Percentiles rank a stretch among this genome's conserved stretches.
Conservation (phyloP, 75 land plant genomes). For the Sequoia sempervirens region DNA sequence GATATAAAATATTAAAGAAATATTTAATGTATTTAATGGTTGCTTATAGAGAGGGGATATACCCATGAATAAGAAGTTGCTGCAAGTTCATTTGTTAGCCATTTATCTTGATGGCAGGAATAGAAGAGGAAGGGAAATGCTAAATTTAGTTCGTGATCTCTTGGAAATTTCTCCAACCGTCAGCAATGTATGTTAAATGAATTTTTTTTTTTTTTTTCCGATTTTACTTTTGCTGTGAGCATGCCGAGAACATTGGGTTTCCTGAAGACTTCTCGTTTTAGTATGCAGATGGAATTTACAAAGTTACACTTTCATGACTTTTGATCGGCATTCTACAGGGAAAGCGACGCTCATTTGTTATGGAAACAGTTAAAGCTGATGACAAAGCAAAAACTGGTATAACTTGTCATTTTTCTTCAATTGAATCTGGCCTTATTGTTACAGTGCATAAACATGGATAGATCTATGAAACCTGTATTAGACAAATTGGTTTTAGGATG, state of each 20-base stretch:
- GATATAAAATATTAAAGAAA: conserved; percentile 25
- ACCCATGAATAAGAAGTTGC: neutral
- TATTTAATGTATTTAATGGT: neutral
- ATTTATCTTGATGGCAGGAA: conserved; percentile 50
- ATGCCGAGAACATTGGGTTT: no score
- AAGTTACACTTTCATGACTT: neutral
- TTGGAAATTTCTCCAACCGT: conserved; percentile 77
- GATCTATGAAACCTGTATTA: neutral
- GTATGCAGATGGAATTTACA: neutral
- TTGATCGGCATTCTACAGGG: conserved; percentile 50
- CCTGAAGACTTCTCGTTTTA: neutral
- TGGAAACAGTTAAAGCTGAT: conserved; percentile 98
- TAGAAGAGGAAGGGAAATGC: conserved; percentile 96
- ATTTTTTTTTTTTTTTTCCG: neutral
- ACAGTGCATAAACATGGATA: neutral
- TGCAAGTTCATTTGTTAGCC: neutral
- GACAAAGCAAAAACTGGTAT: conserved; percentile 90
- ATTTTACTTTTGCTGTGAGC: neutral
- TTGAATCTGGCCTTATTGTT: neutral
- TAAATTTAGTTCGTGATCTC: conserved; percentile 62
- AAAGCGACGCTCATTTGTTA: conserved; percentile 75
- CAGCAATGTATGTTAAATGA: conserved; percentile 52
- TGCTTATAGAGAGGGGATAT: neutral
- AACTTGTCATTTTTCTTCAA: neutral
- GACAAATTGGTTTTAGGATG: neutral